Evolutionary conservation across 2,329 filamentous ascomycete genomes (phyloP).

Genomic region (Trichoderma sp.): DNA sequence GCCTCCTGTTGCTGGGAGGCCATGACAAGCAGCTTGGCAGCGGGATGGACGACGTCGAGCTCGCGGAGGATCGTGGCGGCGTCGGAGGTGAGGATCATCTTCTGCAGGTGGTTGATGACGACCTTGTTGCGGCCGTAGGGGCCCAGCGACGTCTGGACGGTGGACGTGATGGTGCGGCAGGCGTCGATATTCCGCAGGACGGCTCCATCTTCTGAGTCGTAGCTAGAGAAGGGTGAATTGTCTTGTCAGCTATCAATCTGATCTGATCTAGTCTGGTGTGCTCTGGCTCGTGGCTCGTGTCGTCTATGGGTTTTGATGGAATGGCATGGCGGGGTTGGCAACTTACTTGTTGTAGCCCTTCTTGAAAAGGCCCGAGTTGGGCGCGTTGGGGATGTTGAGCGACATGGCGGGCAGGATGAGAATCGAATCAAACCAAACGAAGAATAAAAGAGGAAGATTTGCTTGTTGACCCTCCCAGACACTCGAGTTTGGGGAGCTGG

Average conservation of each 20-base stretch:
- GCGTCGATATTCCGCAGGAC: constrained; percentile 98
- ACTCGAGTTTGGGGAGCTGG: constrained; percentile 6
- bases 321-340: constrained; percentile 26
- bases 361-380: constrained; percentile 93
- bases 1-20: constrained; percentile 97
- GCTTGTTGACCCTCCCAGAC: constrained; percentile 6
- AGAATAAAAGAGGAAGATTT: neutral
- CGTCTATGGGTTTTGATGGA: neutral
- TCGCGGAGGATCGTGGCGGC: constrained; percentile 96
- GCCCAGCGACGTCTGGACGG: constrained; percentile 93
- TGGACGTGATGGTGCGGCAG: constrained; percentile 91
- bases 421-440: neutral
- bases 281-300: neutral
- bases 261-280: neutral
- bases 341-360: constrained; percentile 90
- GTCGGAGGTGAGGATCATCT: constrained; percentile 98
- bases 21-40: constrained; percentile 97
- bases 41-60: constrained; percentile 96
- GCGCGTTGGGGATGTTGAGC: constrained; percentile 90
- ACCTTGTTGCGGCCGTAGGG: constrained; percentile 99
- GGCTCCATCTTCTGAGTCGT: constrained; percentile 98
- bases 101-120: constrained; percentile 98
- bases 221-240: constrained; percentile 60
- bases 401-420: constrained; percentile 63
- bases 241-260: constrained; percentile 2